These are phyloP conservation scores for Coemansia asiatica DNA, from an alignment of 192 early-diverging fungal genomes.

Conservation along the genomic window DNA sequence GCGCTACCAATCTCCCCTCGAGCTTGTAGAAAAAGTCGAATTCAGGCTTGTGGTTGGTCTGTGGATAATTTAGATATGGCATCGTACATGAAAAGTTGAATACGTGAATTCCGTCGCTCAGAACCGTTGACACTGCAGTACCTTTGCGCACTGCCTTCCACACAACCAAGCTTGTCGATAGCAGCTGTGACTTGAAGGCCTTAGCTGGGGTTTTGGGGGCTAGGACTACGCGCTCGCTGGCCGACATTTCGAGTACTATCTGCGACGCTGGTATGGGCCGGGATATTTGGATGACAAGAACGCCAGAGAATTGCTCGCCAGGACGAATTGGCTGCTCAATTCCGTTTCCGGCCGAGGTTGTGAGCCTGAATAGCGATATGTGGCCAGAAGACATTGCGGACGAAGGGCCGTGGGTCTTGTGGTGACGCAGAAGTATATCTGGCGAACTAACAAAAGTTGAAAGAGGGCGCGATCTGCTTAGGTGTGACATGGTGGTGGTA, in stretches of 20 bases:
- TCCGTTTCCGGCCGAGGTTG: slow-evolving; percentile 41
- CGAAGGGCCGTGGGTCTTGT: slow-evolving; percentile 19
- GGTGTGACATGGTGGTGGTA: neutral
- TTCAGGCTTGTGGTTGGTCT: slow-evolving; percentile 28
- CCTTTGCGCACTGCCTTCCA: slow-evolving; percentile 49
- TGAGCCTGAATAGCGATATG: slow-evolving; percentile 46
- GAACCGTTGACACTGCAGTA: slow-evolving; percentile 39
- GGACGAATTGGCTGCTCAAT: slow-evolving; percentile 49
- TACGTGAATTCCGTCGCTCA: slow-evolving; percentile 50
- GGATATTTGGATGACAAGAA: slow-evolving; percentile 35
- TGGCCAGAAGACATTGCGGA: slow-evolving; percentile 19
- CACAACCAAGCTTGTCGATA: slow-evolving; percentile 23
- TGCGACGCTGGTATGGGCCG: slow-evolving; percentile 47
- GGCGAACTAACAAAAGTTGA: slow-evolving; percentile 2
- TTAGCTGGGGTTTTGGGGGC: slow-evolving; percentile 15
- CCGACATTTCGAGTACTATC: slow-evolving; percentile 38
- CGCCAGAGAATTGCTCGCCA: slow-evolving; percentile 46
- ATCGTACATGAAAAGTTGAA: slow-evolving; percentile 52
- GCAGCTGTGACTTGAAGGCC: slow-evolving; percentile 17
- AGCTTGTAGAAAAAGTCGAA: slow-evolving; percentile 36
- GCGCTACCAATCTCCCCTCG: slow-evolving; percentile 24
- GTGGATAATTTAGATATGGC: slow-evolving; percentile 53
- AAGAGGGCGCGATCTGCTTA: slow-evolving; percentile 14
- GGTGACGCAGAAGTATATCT: slow-evolving; percentile 20
- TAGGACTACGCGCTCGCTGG: slow-evolving; percentile 29